Conservation (phyloP, 1,284 basidiomycete genomes). For the Puccinia polysora region DNA sequence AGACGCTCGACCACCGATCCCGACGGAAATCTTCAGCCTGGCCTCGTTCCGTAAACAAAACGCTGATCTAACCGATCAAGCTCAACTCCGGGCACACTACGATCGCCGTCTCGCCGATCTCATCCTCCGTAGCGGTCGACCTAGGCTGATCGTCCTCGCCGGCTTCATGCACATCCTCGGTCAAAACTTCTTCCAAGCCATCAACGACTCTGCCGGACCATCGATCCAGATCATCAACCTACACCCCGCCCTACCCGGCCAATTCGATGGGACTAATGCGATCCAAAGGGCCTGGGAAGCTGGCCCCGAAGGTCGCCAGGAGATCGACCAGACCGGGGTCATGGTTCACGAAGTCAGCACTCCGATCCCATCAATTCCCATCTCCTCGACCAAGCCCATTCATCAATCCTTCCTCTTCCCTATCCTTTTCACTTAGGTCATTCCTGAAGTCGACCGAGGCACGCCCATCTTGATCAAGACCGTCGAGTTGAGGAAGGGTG, state of each 20-base stretch:
- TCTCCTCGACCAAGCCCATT: too few relatives aligned
- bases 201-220: constrained; percentile 45
- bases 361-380: neutral
- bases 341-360: constrained; percentile 79
- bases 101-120: constrained; percentile 74
- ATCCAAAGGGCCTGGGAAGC: constrained; percentile 85
- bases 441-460: constrained; percentile 87
- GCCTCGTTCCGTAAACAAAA: constrained; percentile 60
- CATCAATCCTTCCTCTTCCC: too few relatives aligned
- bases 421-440: constrained; percentile 55
- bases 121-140: constrained; percentile 62
- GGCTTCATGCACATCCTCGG: constrained; percentile 95
- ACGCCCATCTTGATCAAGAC: constrained; percentile 76
- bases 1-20: constrained; percentile 67
- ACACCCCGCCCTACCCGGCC: constrained; percentile 89
- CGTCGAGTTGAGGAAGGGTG: constrained; percentile 67
- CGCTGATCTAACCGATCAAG: constrained; percentile 65
- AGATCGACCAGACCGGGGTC: constrained; percentile 61
- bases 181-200: constrained; percentile 57
- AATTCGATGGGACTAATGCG: constrained; percentile 88
- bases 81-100: constrained; percentile 70
- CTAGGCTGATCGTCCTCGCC: constrained; percentile 84
- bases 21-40: constrained; percentile 61
- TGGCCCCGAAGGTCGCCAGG: constrained; percentile 63
- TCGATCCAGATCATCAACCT: constrained; percentile 86